Base-by-base conservation (phyloP, 495 filamentous ascomycete genomes). In the Penicillium cosmopolitanum region DNA sequence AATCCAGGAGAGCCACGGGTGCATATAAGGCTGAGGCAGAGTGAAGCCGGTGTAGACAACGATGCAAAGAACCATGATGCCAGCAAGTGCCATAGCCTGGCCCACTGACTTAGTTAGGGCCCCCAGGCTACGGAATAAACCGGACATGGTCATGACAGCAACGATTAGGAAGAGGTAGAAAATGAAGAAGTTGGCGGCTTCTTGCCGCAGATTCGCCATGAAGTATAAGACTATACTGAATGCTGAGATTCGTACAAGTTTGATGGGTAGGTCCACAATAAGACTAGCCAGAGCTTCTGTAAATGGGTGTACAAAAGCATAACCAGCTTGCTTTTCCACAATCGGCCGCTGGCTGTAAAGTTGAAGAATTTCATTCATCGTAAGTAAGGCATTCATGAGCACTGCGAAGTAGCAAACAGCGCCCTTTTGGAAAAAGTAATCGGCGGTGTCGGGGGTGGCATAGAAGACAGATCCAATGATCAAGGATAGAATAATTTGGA, bases 401-500 rank as follows among this genome's bases (percentile, higher is more conserved):
- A 94, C 85, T 38, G 91, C 89, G 66, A 96, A 96, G 82, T 96
- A 97, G 25, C 96, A 76, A 1, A 95, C 79, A 54, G 88, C 89
- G 23, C 89, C 91, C 43, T 68, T 69, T 53, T 73, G 70, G 53
- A 71, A 73, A 46, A 73, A 75, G 15, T 59, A 66, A 16, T 33
- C 54, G 12, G 64, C 57, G 15, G 51, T 58, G n/a, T 58, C 54
- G 4, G 70, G 70, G 2, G 63, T 62, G 23, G 89, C 82, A 66
- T 87, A 95, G 75, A 93, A 97, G 48, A 96, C 87, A 55, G 85
- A 89, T 25, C 88, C 86, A 66, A 96, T 85, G 66, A 97, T 88
- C 42, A 97, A 75, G 44, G 91, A 81, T 78, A 96, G 84, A 63
- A 85, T 68, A 38, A 84, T 73, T 61, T 94, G 91, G 19, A 85